Evolutionary conservation across 2,329 filamentous ascomycete species (phyloP).

Genomic region (Cryphonectria radicalis): DNA sequence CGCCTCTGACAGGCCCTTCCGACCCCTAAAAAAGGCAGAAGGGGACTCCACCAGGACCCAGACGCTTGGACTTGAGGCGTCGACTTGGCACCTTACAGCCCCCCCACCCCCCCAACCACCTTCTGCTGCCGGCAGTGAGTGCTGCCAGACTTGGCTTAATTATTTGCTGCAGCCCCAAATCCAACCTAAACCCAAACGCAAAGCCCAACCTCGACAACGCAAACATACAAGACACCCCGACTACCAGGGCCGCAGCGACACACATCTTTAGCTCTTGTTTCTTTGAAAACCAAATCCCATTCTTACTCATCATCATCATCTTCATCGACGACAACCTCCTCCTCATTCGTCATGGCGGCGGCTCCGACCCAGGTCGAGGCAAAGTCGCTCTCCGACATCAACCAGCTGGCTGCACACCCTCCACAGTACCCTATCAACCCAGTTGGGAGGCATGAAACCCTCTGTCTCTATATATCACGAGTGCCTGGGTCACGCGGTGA

Average conservation of each 20-base stretch:
- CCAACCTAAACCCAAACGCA: neutral
- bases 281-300: neutral
- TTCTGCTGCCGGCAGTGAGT: neutral
- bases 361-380: constrained; percentile 68
- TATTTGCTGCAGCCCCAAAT: neutral
- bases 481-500: constrained; percentile 89
- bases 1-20: neutral
- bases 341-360: constrained; percentile 32
- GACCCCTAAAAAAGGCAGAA: neutral
- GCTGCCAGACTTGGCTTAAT: neutral
- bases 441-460: constrained; percentile 66
- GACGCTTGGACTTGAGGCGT: neutral
- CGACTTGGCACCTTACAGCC: neutral
- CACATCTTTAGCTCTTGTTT: neutral
- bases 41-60: neutral
- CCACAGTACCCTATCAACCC: constrained; percentile 84
- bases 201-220: neutral
- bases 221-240: neutral
- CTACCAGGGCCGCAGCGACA: neutral
- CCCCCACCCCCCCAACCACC: no score
- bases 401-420: constrained; percentile 80
- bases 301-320: neutral
- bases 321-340: neutral
- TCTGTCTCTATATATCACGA: constrained; percentile 88
- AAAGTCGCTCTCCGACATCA: constrained; percentile 79